Conservation (phyloP, 441 rosid genomes). For the Jatropha multifida region DNA sequence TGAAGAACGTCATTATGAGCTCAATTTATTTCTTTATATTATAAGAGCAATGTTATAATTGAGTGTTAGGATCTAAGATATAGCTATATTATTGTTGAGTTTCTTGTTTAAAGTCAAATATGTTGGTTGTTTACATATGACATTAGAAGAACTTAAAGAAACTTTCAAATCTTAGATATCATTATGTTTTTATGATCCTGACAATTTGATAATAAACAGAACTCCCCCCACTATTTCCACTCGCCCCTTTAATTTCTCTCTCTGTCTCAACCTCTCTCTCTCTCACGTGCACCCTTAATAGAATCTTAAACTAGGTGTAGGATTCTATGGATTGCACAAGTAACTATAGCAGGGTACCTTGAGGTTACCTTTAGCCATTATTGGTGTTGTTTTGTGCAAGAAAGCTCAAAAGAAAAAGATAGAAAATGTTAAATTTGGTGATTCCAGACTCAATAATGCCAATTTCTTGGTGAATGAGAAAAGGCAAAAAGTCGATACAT, state of each 20-base stretch:
- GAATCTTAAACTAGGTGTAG: not conserved
- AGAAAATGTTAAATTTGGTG: not conserved
- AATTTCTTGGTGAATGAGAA: not conserved
- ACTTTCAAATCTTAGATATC: too few relatives aligned
- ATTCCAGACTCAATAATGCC: not conserved
- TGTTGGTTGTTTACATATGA: too few relatives aligned
- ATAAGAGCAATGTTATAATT: not conserved
- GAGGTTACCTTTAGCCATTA: not conserved
- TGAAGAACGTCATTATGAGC: not conserved
- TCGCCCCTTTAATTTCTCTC: not conserved
- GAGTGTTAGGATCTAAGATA: not conserved
- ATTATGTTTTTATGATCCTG: too few relatives aligned
- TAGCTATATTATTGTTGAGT: not conserved
- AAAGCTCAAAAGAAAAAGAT: not conserved
- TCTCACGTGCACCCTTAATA: not conserved
- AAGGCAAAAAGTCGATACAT: not conserved
- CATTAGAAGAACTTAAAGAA: too few relatives aligned
- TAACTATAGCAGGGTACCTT: not conserved
- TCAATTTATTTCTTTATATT: not conserved
- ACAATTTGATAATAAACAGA: too few relatives aligned
- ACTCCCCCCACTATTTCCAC: too few relatives aligned
- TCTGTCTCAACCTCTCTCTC: not conserved
- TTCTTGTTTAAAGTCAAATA: not conserved
- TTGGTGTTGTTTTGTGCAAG: not conserved
- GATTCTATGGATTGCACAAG: not conserved